A percentile compares a stretch with the other conserved stretches of the same genome.
phyloP scores from a whole-genome alignment of 805 yeast genomes.

The Novakomyces olei region DNA sequence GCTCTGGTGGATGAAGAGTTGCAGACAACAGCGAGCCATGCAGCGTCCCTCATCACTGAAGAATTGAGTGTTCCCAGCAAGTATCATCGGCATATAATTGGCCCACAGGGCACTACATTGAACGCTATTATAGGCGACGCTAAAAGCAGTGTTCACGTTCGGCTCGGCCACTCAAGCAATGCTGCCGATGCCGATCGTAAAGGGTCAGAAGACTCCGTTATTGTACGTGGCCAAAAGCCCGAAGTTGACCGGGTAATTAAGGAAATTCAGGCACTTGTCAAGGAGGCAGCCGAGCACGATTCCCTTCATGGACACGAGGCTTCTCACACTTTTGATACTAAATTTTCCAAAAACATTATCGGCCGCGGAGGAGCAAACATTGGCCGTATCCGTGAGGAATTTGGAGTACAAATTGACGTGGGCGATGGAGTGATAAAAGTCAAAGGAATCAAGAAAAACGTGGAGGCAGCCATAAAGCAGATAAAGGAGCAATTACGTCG shows the following conservation, averaged over 20 bases:
- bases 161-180: slow-evolving; percentile 15
- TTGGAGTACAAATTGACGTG: slow-evolving; percentile 55
- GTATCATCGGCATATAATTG: slow-evolving; percentile 37
- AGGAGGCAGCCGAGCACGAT: slow-evolving; percentile 31
- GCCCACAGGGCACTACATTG: slow-evolving; percentile 40
- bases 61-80: slow-evolving; percentile 29
- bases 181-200: slow-evolving; percentile 17
- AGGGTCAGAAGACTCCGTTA: slow-evolving; percentile 28
- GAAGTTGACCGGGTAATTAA: slow-evolving; percentile 35
- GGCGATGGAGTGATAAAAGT: slow-evolving; percentile 35
- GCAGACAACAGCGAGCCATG: background rate
- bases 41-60: slow-evolving; percentile 17
- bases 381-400: slow-evolving; percentile 45
- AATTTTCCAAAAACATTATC: slow-evolving; percentile 54
- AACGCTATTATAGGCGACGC: slow-evolving; percentile 20
- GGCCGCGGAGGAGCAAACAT: slow-evolving; percentile 74
- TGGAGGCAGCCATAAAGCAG: slow-evolving; percentile 42
- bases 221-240: slow-evolving; percentile 44
- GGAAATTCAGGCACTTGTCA: slow-evolving; percentile 32
- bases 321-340: slow-evolving; percentile 38
- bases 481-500: slow-evolving; percentile 39
- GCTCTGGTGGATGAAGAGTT: background rate
- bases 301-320: slow-evolving; percentile 25
- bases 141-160: slow-evolving; percentile 17
- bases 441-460: slow-evolving; percentile 60